Percentiles rank a stretch among this genome's conserved stretches.
Evolutionary conservation across 1,139 yeast genomes (phyloP).

Genomic region (Nakaseomyces nivariensis): DNA sequence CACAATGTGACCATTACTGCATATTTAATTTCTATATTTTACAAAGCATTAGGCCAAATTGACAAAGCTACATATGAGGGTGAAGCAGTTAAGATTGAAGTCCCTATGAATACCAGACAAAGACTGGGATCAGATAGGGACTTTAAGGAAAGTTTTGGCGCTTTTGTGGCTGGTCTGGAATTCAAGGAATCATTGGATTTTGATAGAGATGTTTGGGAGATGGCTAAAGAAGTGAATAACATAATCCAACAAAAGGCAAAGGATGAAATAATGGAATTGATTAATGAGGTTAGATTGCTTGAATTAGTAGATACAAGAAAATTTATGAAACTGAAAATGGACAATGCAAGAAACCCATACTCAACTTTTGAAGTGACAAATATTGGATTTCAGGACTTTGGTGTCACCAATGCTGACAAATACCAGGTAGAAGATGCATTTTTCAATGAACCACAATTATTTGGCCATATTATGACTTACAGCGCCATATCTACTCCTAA

Average conservation of each 20-base stretch:
- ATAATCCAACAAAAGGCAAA: constrained; percentile 6
- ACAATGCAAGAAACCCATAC: constrained; percentile 13
- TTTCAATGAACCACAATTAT: constrained; percentile 25
- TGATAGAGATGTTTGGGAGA: constrained; percentile 12
- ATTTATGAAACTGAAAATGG: constrained; percentile 14
- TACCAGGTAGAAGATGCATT: constrained; percentile 19
- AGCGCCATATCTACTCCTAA: constrained; percentile 17
- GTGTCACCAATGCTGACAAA: constrained; percentile 2
- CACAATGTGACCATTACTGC: constrained; percentile 20
- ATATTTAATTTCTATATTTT: constrained; percentile 15
- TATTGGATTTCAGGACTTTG: constrained; percentile 21
- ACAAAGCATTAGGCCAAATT: constrained; percentile 8
- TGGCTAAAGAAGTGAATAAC: constrained; percentile 11
- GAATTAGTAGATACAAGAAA: constrained; percentile 16
- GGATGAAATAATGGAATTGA: constrained; percentile 10
- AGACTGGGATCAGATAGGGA: neutral
- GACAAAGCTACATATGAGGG: constrained; percentile 10
- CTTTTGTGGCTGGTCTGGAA: constrained; percentile 16
- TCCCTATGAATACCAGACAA: constrained; percentile 24
- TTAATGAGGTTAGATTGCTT: constrained; percentile 18
- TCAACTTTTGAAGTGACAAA: constrained; percentile 27
- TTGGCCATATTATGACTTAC: constrained; percentile 18
- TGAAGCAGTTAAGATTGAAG: constrained; percentile 11
- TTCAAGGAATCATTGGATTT: constrained; percentile 7
- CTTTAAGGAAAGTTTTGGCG: constrained; percentile 11